Conservation (phyloP, 306 rosid species). For the Prosopis cineraria region DNA sequence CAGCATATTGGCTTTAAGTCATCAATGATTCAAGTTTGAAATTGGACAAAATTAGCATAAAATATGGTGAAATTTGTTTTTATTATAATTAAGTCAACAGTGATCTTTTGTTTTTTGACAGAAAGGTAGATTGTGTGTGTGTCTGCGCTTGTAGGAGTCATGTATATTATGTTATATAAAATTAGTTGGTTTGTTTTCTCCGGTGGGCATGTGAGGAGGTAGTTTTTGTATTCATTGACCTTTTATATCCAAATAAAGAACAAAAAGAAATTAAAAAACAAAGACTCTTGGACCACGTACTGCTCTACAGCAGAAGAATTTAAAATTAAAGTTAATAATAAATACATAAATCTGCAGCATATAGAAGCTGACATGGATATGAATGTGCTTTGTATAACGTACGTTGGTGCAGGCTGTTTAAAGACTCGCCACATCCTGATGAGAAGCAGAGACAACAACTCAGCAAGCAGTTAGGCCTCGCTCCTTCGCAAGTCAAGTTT, state of each 20-base stretch:
- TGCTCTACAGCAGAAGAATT: not conserved
- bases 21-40: not conserved
- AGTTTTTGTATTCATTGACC: not conserved
- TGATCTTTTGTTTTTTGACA: not conserved
- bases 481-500: slow-evolving; percentile 93
- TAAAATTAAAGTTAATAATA: not conserved
- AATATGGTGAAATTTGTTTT: slow-evolving; percentile 12
- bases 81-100: not conserved
- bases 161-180: no score
- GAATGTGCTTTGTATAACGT: no score
- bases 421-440: slow-evolving; percentile 96
- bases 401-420: slow-evolving; percentile 64
- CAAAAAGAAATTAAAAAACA: not conserved
- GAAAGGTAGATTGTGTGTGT: no score
- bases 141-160: no score
- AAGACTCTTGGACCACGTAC: not conserved
- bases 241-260: not conserved
- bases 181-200: not conserved
- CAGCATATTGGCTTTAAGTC: no score
- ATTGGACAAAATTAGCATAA: not conserved
- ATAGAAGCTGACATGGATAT: not conserved
- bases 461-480: slow-evolving; percentile 87
- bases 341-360: not conserved
- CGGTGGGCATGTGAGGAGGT: not conserved
- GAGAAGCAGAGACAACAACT: slow-evolving; percentile 96